phyloP scores from a whole-genome alignment of 2,329 filamentous ascomycete species.

The Decorospora gaudefroyi region DNA sequence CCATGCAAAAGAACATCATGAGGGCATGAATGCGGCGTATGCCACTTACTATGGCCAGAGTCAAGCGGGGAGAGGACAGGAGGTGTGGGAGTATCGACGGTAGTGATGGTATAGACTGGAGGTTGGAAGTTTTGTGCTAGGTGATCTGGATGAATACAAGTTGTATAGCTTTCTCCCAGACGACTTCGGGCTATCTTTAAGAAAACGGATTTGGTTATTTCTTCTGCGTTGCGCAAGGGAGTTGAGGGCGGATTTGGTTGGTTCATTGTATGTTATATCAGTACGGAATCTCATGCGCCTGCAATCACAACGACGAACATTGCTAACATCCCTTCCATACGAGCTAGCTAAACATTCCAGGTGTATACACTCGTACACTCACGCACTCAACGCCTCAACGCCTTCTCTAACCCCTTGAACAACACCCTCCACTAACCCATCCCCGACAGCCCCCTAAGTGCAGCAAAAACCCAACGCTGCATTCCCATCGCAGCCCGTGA shows the following conservation, averaged over 20 bases:
- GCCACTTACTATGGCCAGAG: conserved; percentile 28
- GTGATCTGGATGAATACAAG: background rate
- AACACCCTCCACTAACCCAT: conserved; percentile 27
- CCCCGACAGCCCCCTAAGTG: conserved; percentile 47
- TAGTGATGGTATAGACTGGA: conserved; percentile 4
- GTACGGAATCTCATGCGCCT: no score
- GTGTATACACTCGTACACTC: no score
- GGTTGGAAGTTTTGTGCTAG: background rate
- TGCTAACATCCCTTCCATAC: no score
- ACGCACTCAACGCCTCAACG: conserved; percentile 9
- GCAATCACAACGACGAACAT: no score
- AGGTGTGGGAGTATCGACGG: conserved; percentile 27
- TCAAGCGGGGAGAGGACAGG: conserved; percentile 1
- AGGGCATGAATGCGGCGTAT: conserved; percentile 28
- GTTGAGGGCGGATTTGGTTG: no score
- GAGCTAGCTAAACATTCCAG: no score
- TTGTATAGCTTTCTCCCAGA: no score
- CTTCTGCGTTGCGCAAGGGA: no score
- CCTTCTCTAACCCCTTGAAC: conserved; percentile 14
- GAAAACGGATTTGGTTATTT: no score
- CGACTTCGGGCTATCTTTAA: no score
- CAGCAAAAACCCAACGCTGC: conserved; percentile 50
- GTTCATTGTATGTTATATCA: no score
- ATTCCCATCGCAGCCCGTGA: conserved; percentile 53
- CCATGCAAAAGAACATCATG: conserved; percentile 29